Percentiles rank a stretch among this genome's conserved stretches.
Evolutionary conservation across 2,329 filamentous ascomycete species (phyloP).

Genomic region (Dactylellina sp.): DNA sequence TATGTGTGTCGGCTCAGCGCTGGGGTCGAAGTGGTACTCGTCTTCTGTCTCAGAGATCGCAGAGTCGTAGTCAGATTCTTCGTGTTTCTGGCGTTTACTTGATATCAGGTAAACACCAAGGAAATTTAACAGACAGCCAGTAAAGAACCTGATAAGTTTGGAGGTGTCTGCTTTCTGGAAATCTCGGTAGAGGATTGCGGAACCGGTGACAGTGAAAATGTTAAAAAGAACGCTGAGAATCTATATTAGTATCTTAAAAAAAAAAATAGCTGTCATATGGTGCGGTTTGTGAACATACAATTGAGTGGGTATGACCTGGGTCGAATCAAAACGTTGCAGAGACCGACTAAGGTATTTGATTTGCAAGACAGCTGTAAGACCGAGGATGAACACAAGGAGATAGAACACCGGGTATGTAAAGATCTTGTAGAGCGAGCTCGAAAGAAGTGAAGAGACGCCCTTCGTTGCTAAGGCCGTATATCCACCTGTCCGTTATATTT

Average conservation of each 20-base stretch:
- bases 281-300: slow-evolving; percentile 67
- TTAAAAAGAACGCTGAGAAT: slow-evolving; percentile 80
- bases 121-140: slow-evolving; percentile 91
- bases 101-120: slow-evolving; percentile 98
- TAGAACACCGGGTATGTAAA: slow-evolving; percentile 95
- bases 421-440: slow-evolving; percentile 86
- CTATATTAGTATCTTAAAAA: no score
- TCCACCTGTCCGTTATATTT: slow-evolving; percentile 71
- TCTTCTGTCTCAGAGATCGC: slow-evolving; percentile 52
- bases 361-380: slow-evolving; percentile 91
- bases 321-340: slow-evolving; percentile 93
- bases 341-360: slow-evolving; percentile 94
- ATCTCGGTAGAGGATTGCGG: slow-evolving; percentile 91
- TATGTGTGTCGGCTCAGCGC: slow-evolving; percentile 33
- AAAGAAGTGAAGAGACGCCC: slow-evolving; percentile 93
- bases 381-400: slow-evolving; percentile 79
- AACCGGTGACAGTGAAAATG: slow-evolving; percentile 92
- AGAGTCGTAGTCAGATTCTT: slow-evolving; percentile 71
- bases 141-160: slow-evolving; percentile 85
- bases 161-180: slow-evolving; percentile 83
- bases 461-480: slow-evolving; percentile 98
- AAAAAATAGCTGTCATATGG: not conserved
- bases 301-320: slow-evolving; percentile 96
- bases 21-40: slow-evolving; percentile 35
- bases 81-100: slow-evolving; percentile 75